Conservation (phyloP, 345 rosid genomes). For the Cardiospermum halicacabum region DNA sequence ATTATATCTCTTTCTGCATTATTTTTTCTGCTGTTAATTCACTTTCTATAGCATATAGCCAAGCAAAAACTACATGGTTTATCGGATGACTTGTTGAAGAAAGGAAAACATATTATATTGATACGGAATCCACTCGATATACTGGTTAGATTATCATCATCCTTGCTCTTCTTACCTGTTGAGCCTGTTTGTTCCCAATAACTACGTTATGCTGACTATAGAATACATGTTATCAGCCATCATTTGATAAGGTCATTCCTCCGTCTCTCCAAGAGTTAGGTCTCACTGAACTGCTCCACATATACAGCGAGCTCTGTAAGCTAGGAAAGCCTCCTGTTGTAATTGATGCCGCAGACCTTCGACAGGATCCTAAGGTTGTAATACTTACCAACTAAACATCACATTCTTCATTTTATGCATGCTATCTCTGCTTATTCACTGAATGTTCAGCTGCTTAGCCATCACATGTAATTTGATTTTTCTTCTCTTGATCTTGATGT, state of each 20-base stretch:
- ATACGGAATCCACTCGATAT: conserved; percentile 71
- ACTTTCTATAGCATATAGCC: conserved; percentile 51
- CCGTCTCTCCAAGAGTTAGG: conserved; percentile 79
- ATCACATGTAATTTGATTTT: background rate
- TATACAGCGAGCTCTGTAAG: conserved; percentile 63
- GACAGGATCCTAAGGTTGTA: conserved; percentile 73
- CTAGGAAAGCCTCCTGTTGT: conserved; percentile 65
- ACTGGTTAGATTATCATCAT: conserved; percentile 41
- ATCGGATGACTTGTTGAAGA: conserved; percentile 59
- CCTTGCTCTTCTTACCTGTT: background rate
- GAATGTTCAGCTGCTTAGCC: background rate
- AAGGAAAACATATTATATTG: conserved; percentile 78
- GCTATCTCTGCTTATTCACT: background rate
- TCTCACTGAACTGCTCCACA: conserved; percentile 59
- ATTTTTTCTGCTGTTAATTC: background rate
- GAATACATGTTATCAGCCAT: conserved; percentile 49
- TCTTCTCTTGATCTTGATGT: conserved; percentile 4
- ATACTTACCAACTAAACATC: background rate
- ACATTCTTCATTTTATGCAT: background rate
- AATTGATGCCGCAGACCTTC: conserved; percentile 70
- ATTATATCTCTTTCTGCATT: background rate
- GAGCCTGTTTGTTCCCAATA: too few relatives aligned
- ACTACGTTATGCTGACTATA: too few relatives aligned
- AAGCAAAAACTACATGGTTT: conserved; percentile 60
- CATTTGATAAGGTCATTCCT: conserved; percentile 59